Evolutionary conservation across 441 rosid genomes (phyloP).

Genomic region (Pelargonium australe): DNA sequence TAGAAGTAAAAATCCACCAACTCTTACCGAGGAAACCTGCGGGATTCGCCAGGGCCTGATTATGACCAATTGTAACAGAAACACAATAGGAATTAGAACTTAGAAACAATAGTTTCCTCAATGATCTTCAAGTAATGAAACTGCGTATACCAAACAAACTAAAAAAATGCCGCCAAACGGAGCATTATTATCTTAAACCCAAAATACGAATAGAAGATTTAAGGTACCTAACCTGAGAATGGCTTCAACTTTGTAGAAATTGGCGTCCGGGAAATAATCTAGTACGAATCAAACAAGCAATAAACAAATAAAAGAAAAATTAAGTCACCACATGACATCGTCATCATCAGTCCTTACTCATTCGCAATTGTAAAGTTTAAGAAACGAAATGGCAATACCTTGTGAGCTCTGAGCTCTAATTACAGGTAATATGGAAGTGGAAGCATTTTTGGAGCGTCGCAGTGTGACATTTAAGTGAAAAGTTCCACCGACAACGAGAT

Average conservation of each 20-base stretch:
- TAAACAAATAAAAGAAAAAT: slow-evolving; percentile 13
- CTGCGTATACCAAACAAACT: too few relatives aligned
- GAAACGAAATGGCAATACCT: slow-evolving; percentile 30
- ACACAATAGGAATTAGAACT: neutral
- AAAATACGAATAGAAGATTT: neutral
- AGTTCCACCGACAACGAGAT: slow-evolving; percentile 27
- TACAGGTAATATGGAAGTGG: slow-evolving; percentile 29
- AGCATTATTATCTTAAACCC: neutral
- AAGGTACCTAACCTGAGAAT: slow-evolving; percentile 51
- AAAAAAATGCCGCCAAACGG: neutral
- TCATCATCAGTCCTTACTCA: neutral
- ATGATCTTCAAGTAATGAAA: neutral
- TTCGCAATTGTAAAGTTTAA: neutral
- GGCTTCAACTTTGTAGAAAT: slow-evolving; percentile 88
- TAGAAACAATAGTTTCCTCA: neutral
- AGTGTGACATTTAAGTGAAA: slow-evolving; percentile 23
- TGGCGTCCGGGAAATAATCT: slow-evolving; percentile 65
- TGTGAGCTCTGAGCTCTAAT: slow-evolving; percentile 50
- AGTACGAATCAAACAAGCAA: slow-evolving; percentile 11
- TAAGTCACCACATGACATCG: neutral
- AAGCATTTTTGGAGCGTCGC: slow-evolving; percentile 26
- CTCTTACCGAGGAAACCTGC: slow-evolving; percentile 80
- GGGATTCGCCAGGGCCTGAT: slow-evolving; percentile 81
- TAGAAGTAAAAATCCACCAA: slow-evolving; percentile 8
- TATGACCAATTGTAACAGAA: slow-evolving; percentile 25